Evolutionary conservation across 2,329 filamentous ascomycete species (phyloP), one percentile per base, ranked within the genome.

Genomic region (Colletotrichum endophyticum): DNA sequence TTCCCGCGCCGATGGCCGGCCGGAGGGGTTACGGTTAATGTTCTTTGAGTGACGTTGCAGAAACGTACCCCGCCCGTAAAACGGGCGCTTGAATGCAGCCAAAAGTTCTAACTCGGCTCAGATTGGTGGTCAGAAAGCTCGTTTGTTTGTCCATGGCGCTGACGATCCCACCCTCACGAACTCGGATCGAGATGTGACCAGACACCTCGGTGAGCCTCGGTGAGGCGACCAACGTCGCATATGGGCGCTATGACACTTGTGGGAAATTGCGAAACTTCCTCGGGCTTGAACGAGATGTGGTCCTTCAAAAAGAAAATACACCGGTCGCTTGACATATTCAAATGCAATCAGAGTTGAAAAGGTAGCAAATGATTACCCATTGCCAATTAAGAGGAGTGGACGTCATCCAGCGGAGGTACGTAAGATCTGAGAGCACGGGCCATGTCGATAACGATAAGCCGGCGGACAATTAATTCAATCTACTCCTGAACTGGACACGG

Each of bases 391-490:
- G 16, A 13, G n/a, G n/a, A 44, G 27, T 49, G 57, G 39, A 63
- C 59, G 68, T 49, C 57, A 70, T 63, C 27, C 22, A n/a, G 39
- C 27, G 25, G 36, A 69, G 57, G 56, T 63, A 63, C 68, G 57
- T 63, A 63, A 72, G n/a, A 49, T 49, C 44, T 22, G 11, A 6
- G 9, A 16, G 66, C 74, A 76, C 64, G 49, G 74, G 66, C 74
- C 74, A 69, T 22, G 1, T 8, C 25, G 74, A 76, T 76, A 74
- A 66, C 73, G 74, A 76, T 76, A 76, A 76, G 59, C n/a, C 53
- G 53, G 73, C 22, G 13, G 59, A 15, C 71, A 74, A 69, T 64
- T 66, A 53, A 53, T 53, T 53, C 44, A 53, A 53, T 53, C 59
- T 49, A 57, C 64, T 70, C 70, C 74, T 74, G 34, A 70, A 64